Conservation (phyloP, 441 rosid species). For the Aquilaria agallochum region DNA sequence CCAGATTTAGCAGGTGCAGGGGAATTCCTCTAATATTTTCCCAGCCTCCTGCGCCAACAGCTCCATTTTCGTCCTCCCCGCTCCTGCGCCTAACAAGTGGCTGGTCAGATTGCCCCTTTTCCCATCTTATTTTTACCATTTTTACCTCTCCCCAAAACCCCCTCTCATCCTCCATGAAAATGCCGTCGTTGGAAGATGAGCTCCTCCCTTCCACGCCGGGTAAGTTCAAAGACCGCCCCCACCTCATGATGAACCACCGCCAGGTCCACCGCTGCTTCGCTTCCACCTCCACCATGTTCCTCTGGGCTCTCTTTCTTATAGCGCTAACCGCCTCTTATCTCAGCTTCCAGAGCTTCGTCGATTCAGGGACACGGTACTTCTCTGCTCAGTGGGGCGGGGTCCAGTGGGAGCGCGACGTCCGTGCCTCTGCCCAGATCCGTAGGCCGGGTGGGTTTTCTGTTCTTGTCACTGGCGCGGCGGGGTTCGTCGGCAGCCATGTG, state of each 20-base stretch:
- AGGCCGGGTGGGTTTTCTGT: constrained; percentile 74
- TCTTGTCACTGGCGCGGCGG: constrained; percentile 90
- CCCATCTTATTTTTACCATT: background rate
- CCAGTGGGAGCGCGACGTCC: constrained; percentile 87
- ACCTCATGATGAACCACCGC: constrained; percentile 46
- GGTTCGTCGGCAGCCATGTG: constrained; percentile 88
- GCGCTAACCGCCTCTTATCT: constrained; percentile 90
- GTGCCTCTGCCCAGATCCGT: constrained; percentile 74
- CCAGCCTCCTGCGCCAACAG: constrained; percentile 30
- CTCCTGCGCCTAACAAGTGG: too few species aligned
- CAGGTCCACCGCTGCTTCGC: constrained; percentile 85
- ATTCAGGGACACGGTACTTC: constrained; percentile 69
- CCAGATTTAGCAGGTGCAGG: constrained; percentile 48
- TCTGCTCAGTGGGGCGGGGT: constrained; percentile 83
- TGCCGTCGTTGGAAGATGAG: constrained; percentile 83
- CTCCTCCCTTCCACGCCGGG: constrained; percentile 96
- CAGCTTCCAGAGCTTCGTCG: constrained; percentile 75
- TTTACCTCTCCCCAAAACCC: background rate
- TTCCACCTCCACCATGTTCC: constrained; percentile 82
- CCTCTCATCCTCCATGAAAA: constrained; percentile 11
- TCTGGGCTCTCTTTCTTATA: constrained; percentile 88
- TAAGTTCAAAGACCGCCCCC: constrained; percentile 80
- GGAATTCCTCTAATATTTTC: constrained; percentile 16
- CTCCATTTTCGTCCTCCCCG: background rate
- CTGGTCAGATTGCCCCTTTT: background rate